Conservation (phyloP, 2,329 filamentous ascomycete species). For the Aureobasidium melanogenum region DNA sequence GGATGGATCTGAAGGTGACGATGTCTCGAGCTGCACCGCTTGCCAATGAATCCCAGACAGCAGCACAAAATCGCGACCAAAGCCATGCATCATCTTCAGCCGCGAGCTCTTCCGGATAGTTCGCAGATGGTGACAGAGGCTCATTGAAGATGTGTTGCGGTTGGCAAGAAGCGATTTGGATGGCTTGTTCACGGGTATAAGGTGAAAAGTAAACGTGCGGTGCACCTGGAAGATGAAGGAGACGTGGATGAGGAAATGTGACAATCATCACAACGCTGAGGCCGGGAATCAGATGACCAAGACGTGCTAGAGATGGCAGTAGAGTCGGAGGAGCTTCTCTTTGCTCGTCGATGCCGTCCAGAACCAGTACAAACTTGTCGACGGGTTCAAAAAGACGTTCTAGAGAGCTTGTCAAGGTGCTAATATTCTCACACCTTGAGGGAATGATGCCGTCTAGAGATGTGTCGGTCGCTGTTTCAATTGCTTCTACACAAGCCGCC, state of each 20-base stretch:
- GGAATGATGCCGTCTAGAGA: background rate
- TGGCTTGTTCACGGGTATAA: constrained; percentile 72
- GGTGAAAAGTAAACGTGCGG: constrained; percentile 75
- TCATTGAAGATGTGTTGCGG: constrained; percentile 39
- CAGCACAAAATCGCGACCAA: constrained; percentile 71
- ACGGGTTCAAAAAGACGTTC: constrained; percentile 49
- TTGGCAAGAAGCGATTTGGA: constrained; percentile 61
- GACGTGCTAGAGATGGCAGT: constrained; percentile 67
- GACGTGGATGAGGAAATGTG: constrained; percentile 58
- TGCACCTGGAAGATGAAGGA: constrained; percentile 60
- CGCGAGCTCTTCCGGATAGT: constrained; percentile 39
- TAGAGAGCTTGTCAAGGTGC: constrained; percentile 65
- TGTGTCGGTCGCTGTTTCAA: constrained; percentile 14
- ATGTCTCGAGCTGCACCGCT: constrained; percentile 75
- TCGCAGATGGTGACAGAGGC: constrained; percentile 32
- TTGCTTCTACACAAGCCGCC: constrained; percentile 37
- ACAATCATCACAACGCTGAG: constrained; percentile 72
- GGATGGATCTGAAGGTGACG: constrained; percentile 60
- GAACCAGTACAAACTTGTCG: constrained; percentile 67
- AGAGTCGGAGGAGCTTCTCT: constrained; percentile 71
- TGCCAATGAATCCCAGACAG: constrained; percentile 79
- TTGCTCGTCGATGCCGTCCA: constrained; percentile 82
- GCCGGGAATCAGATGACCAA: constrained; percentile 72
- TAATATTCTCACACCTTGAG: constrained; percentile 69
- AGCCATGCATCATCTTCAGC: constrained; percentile 56